Percentiles rank a stretch among this genome's conserved stretches.
phyloP scores from a whole-genome alignment of 2,329 filamentous ascomycete genomes.

The Colletotrichum truncatum region DNA sequence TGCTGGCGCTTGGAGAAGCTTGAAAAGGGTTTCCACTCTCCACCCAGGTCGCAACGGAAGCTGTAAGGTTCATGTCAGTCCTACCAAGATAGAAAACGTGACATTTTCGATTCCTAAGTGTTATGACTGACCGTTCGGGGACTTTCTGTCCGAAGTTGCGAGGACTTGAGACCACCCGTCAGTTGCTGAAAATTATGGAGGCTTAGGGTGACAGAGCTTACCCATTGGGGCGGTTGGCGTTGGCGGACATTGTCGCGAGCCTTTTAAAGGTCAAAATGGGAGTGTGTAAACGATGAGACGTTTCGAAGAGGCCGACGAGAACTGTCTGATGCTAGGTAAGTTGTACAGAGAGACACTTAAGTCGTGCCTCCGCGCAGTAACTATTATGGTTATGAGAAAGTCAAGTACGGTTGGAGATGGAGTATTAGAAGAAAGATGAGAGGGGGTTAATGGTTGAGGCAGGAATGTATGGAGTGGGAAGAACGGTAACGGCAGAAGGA shows the following conservation, averaged over 20 bases:
- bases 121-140: constrained; percentile 9
- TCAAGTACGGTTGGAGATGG: too few species aligned
- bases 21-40: constrained; percentile 44
- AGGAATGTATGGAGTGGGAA: too few species aligned
- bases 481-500: too few species aligned
- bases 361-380: too few species aligned
- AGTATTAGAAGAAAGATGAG: too few species aligned
- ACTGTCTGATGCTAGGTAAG: too few species aligned
- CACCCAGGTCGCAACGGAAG: constrained; percentile 45
- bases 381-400: too few species aligned
- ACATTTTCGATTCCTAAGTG: background rate
- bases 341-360: too few species aligned
- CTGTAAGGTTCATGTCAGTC: constrained; percentile 31
- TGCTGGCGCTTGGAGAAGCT: constrained; percentile 45
- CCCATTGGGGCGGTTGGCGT: background rate
- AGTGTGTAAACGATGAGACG: too few species aligned
- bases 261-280: too few species aligned
- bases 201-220: background rate
- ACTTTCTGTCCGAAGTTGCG: background rate
- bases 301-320: too few species aligned
- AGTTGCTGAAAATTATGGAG: background rate
- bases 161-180: background rate
- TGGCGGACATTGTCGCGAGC: background rate
- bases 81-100: background rate
- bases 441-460: too few species aligned